A percentile compares a stretch with the other conserved stretches of the same genome.
phyloP scores from a whole-genome alignment of 164 flowering plant species.

The Nymphaea thermarum region DNA sequence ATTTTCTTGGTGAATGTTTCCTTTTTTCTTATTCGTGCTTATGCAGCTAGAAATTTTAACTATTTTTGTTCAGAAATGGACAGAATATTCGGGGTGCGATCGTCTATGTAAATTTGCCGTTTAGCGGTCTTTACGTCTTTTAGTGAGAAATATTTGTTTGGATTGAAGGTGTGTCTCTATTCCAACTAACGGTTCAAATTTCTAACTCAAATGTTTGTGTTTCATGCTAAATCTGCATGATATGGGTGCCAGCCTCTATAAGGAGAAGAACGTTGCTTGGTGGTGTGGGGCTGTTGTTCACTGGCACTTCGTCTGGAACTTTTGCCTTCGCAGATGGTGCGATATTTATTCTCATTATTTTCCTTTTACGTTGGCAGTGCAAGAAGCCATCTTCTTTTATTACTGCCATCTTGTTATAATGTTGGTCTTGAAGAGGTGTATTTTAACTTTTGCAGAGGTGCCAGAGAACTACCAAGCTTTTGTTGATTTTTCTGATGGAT shows the following conservation, averaged over 20 bases:
- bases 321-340: neutral
- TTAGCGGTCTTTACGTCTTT: too few species aligned
- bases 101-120: too few species aligned
- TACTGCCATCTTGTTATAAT: neutral
- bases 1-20: too few species aligned
- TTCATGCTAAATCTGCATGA: neutral
- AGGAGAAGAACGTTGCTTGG: neutral
- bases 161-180: too few species aligned
- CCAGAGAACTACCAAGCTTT: conserved; percentile 46
- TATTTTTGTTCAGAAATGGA: too few species aligned
- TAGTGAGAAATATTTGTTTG: too few species aligned
- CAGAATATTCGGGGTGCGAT: too few species aligned
- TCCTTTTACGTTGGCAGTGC: neutral
- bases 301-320: neutral
- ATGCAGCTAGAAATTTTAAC: too few species aligned
- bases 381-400: too few species aligned
- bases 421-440: neutral
- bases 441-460: conserved; percentile 29
- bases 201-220: neutral
- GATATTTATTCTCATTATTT: too few species aligned
- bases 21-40: too few species aligned
- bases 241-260: neutral
- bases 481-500: conserved; percentile 70
- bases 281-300: neutral
- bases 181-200: neutral